Evolutionary conservation across 352 stramenopile genomes (phyloP), one percentile per base, ranked within the genome.

Genomic region (Phytopythium mirpurense): DNA sequence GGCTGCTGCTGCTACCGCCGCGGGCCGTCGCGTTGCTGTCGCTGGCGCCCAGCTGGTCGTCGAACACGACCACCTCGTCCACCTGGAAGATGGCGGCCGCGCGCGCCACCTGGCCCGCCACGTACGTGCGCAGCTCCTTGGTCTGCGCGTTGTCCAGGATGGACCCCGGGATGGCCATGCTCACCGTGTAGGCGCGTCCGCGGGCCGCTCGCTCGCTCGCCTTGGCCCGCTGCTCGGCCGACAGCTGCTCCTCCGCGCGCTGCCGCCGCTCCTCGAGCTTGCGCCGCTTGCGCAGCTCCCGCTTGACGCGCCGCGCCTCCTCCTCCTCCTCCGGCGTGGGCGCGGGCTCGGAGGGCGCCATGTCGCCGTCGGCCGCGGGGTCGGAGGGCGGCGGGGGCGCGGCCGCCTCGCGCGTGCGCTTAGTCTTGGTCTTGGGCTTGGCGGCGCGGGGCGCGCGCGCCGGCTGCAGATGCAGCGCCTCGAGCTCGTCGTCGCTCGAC

Each of bases 1-100:
- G 40, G 9, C 0, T 21, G 21, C 12, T 2, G 23, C 0, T 21
- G 21, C 12, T 2, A 12, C 31, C 32, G 29, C 16, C 19, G 11
- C 85, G 87, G 49, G 72, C 70, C 8, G 62, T 67, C 0, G 70
- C 78, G 26, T 81, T 75, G 58, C 67, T 62, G 38, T 51, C 48
- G 11, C 67, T 64, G 10, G 63, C 66, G 21, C 84, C 87, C 24
- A 98, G 72, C 59, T 96, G 89, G 71, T 99, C 97, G 63, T 99
- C 95, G 62, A 98, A 99, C 6, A 99, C 94, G 15, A 99, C 75
- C 61, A 99, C 93, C 77, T 99, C 97, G 66, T 99, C 97, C 9
- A 99, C 90, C 62, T 98, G 86, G 76, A 98, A 99, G 59, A 99
- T 97, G 23, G 94, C 91, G 2, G 93, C 94, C 0, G 97, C 96